Evolutionary conservation across 2,329 filamentous ascomycete species (phyloP).

Genomic region (Sclerotinia sclerotiorum): DNA sequence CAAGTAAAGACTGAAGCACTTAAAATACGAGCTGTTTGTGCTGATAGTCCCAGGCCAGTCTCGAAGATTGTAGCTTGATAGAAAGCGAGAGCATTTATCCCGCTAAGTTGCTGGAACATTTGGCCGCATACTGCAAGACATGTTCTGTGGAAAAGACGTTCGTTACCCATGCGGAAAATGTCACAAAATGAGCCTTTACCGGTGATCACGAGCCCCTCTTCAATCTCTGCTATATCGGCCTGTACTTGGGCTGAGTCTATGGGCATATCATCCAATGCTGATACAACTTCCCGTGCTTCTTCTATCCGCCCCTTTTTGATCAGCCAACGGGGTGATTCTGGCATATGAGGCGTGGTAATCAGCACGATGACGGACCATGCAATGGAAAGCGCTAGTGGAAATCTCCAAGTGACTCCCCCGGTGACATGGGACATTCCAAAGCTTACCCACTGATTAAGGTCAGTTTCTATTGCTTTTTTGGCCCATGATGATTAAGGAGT

Average conservation of each 20-base stretch:
- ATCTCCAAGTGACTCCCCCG: constrained; percentile 56
- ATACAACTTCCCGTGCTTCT: constrained; percentile 48
- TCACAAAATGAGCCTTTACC: constrained; percentile 41
- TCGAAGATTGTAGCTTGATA: constrained; percentile 53
- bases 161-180: constrained; percentile 52
- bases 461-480: constrained; percentile 13
- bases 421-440: constrained; percentile 55
- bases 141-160: constrained; percentile 55
- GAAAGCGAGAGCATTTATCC: constrained; percentile 47
- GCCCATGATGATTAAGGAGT: constrained; percentile 1
- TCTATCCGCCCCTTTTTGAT: constrained; percentile 47
- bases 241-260: constrained; percentile 55
- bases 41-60: constrained; percentile 48
- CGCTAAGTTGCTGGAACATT: constrained; percentile 52
- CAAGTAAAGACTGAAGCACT: constrained; percentile 49
- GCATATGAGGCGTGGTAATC: constrained; percentile 51
- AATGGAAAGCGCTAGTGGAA: constrained; percentile 59
- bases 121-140: constrained; percentile 51
- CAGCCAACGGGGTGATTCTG: constrained; percentile 53
- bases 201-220: constrained; percentile 65
- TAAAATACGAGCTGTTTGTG: constrained; percentile 51
- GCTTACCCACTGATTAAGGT: constrained; percentile 55
- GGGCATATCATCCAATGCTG: constrained; percentile 44
- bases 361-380: constrained; percentile 60
- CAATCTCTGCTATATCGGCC: constrained; percentile 52